A percentile compares a stretch with the other conserved stretches of the same genome.
Evolutionary conservation across 2,329 filamentous ascomycete species (phyloP).

Genomic region (Emergomyces orientalis): DNA sequence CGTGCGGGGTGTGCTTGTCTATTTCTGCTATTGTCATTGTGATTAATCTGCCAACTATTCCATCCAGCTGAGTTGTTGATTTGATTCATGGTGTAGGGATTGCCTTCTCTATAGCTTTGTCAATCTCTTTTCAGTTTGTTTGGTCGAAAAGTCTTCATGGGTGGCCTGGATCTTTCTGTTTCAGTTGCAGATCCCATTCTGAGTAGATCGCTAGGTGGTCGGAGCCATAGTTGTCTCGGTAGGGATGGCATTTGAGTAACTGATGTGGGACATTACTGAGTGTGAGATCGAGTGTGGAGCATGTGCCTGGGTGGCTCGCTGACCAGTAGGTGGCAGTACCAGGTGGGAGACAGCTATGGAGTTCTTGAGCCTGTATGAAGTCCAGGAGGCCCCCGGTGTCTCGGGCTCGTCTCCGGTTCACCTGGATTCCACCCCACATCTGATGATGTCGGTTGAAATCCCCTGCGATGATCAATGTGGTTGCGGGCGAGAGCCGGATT

Average conservation of each 20-base stretch:
- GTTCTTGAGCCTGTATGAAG: conserved; percentile 15
- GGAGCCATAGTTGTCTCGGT: conserved; percentile 20
- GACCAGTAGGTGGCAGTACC: not conserved
- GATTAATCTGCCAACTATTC: conserved; percentile 1
- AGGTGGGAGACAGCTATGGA: conserved; percentile 11
- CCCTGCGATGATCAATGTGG: not conserved
- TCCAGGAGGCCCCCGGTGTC: conserved; percentile 14
- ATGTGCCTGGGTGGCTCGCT: conserved; percentile 11
- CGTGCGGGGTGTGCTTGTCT: conserved; percentile 12
- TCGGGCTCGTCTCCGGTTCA: not conserved
- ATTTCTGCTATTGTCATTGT: conserved; percentile 10
- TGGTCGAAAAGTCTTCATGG: conserved; percentile 11
- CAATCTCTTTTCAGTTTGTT: conserved; percentile 13
- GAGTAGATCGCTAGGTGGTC: conserved; percentile 19
- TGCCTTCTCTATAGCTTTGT: conserved; percentile 2
- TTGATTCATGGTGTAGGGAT: not conserved
- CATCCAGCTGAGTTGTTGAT: not conserved
- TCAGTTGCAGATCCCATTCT: conserved; percentile 14
- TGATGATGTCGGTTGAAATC: conserved; percentile 15
- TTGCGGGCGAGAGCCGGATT: not conserved
- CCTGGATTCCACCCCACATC: conserved; percentile 9
- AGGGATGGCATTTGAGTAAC: conserved; percentile 19
- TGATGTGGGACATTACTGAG: conserved; percentile 10
- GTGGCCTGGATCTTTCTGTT: conserved; percentile 7
- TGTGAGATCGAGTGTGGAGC: conserved; percentile 15